Evolutionary conservation across 1,284 basidiomycete genomes (phyloP).

Genomic region (Moesziomyces antarcticus): DNA sequence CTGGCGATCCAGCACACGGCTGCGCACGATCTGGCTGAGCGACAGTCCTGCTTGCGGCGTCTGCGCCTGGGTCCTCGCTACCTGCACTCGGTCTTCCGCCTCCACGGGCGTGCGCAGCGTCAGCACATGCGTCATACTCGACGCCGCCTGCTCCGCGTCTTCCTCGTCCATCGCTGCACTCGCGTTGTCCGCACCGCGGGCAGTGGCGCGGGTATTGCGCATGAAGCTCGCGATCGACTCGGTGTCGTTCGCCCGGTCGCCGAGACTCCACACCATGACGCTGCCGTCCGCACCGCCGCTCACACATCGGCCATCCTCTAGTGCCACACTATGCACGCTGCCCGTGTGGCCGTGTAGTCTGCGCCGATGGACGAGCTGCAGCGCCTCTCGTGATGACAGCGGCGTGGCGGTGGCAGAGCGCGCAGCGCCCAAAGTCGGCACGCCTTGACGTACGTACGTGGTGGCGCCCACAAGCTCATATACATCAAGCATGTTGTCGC

Average conservation of each 20-base stretch:
- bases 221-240: slow-evolving; percentile 41
- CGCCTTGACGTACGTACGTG: slow-evolving; percentile 11
- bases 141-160: slow-evolving; percentile 15
- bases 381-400: slow-evolving; percentile 3
- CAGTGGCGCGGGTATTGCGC: slow-evolving; percentile 7
- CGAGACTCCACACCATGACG: slow-evolving; percentile 65
- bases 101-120: slow-evolving; percentile 25
- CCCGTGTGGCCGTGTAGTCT: slow-evolving; percentile 66
- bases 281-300: slow-evolving; percentile 63
- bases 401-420: slow-evolving; percentile 35
- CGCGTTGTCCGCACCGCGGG: slow-evolving; percentile 2
- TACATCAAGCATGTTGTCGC: slow-evolving; percentile 63
- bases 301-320: slow-evolving; percentile 60
- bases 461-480: slow-evolving; percentile 52
- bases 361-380: slow-evolving; percentile 52
- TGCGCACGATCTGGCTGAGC: slow-evolving; percentile 23
- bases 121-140: slow-evolving; percentile 31
- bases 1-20: slow-evolving; percentile 17
- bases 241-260: slow-evolving; percentile 26
- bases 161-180: slow-evolving; percentile 17
- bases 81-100: not conserved
- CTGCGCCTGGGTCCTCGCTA: not conserved
- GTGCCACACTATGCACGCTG: slow-evolving; percentile 57
- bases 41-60: not conserved
- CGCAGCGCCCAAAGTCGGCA: not conserved